Base-by-base conservation (phyloP, 257 asterid species). In the Ilex aquifolium region DNA sequence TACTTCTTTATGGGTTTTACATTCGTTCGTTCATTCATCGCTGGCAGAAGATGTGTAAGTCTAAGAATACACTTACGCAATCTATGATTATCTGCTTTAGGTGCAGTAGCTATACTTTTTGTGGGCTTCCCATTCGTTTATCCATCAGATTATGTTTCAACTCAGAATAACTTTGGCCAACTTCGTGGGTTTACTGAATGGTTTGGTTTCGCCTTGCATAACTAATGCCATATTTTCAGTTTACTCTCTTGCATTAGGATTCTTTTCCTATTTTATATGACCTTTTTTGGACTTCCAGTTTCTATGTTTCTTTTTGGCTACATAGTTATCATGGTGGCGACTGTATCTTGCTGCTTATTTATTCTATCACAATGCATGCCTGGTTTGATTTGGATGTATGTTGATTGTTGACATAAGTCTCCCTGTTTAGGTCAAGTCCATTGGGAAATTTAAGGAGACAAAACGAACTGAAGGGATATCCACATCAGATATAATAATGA, bases 371-470 rank as follows among this genome's bases (percentile, higher is more conserved):
- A 46, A 46, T 11, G n/a, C n/a, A 14, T 36, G 42, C 42, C 42
- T 46, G n/a, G n/a, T 46, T 46, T 46, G 3, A 46, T 14, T 46
- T 14, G n/a, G 14, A 14, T 46, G 10, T 14, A 10, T 10, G 52
- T 12, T 21, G 27, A 21, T 21, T 21, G 27, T 10, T 46, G 6
- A 46, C 52, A 55, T 48, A 31, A 44, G 54, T 49, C 21, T 70
- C 69, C 40, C 51, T 55, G 13, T 68, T 50, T 62, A 81, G 88
- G 91, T 84, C 62, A 84, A 79, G 65, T 67, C 85, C 59, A 65
- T 80, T 56, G 88, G 88, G 30, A 84, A 76, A 66, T 85, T 85
- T 65, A 82, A 82, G 64, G 91, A 85, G 79, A 79, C 91, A 44
- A 72, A 79, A 54, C 69, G 83, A 50, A 82, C 88, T 15, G 82